These are phyloP conservation scores for Monosporozyma unispora DNA, from an alignment of 805 yeast genomes.

Conservation along the genomic window DNA sequence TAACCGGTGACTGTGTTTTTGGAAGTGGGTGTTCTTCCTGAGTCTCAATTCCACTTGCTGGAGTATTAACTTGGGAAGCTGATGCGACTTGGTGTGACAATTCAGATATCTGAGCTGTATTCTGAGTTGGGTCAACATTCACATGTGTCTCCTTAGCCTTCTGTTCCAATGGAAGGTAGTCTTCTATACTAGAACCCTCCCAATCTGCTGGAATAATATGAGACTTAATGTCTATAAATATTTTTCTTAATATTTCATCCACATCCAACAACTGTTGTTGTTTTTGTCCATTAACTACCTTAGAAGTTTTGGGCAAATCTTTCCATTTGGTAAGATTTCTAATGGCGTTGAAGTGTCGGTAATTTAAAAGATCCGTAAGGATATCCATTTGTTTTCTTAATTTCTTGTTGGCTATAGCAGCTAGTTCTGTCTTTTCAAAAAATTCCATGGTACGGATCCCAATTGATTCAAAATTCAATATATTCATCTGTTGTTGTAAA, in stretches of 20 bases:
- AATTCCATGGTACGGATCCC: slow-evolving; percentile 13
- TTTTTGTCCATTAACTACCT: background rate
- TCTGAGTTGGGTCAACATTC: background rate
- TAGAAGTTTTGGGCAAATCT: slow-evolving; percentile 3
- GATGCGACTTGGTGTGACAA: no score
- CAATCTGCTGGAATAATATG: background rate
- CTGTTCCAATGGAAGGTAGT: background rate
- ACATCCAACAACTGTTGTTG: slow-evolving; percentile 19
- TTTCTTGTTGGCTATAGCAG: slow-evolving; percentile 10
- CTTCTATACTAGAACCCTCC: background rate
- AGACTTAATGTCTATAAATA: slow-evolving; percentile 15
- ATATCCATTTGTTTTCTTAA: slow-evolving; percentile 18
- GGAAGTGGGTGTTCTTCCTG: no score
- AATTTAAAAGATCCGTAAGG: slow-evolving; percentile 18
- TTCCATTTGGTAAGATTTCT: slow-evolving; percentile 17
- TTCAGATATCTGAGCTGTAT: background rate
- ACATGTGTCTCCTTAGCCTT: background rate
- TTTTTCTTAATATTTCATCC: slow-evolving; percentile 22
- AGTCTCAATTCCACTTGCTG: no score
- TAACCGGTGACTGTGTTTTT: no score
- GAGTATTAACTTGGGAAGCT: no score
- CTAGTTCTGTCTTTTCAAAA: slow-evolving; percentile 4
- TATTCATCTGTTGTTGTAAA: slow-evolving; percentile 11
- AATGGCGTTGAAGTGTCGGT: slow-evolving; percentile 15
- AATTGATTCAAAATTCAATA: slow-evolving; percentile 7